These are phyloP conservation scores for Hordeum pubiflorum DNA, from an alignment of 202 grass and related monocot species.

Conservation along the genomic window DNA sequence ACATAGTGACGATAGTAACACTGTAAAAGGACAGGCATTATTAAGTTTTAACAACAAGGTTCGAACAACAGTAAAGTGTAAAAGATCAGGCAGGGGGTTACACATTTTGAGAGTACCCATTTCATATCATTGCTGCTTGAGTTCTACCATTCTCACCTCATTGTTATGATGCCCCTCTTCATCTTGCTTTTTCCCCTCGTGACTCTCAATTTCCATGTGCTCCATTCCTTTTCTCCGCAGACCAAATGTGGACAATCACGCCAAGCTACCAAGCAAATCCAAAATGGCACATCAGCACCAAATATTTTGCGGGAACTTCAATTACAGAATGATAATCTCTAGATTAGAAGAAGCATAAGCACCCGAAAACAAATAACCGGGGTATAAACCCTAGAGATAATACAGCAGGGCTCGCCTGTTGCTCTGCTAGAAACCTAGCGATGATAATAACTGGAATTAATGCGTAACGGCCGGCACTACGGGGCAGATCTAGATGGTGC, in stretches of 20 bases:
- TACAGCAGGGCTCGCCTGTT: not conserved
- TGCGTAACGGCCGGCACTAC: not conserved
- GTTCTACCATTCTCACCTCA: constrained; percentile 31
- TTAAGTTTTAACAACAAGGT: not conserved
- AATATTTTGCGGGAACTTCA: not conserved
- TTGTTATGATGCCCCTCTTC: constrained; percentile 29
- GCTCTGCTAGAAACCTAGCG: not conserved
- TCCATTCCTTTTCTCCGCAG: constrained; percentile 35
- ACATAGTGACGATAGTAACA: not conserved
- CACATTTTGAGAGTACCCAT: not conserved
- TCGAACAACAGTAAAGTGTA: not conserved
- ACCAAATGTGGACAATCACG: not conserved
- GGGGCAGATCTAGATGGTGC: constrained; percentile 2
- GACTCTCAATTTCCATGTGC: constrained; percentile 32
- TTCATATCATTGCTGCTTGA: not conserved
- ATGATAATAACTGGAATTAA: not conserved
- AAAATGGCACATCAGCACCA: not conserved
- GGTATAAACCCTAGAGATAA: not conserved
- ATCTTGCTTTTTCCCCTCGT: constrained; percentile 6
- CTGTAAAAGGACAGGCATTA: not conserved
- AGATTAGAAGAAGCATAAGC: not conserved
- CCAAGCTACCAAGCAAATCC: constrained; percentile 14
- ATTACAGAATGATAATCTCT: not conserved
- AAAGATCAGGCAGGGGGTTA: not conserved
- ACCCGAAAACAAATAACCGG: not conserved